phyloP scores from a whole-genome alignment of 169 alveolate species.

The Plasmodium cynomolgi region DNA sequence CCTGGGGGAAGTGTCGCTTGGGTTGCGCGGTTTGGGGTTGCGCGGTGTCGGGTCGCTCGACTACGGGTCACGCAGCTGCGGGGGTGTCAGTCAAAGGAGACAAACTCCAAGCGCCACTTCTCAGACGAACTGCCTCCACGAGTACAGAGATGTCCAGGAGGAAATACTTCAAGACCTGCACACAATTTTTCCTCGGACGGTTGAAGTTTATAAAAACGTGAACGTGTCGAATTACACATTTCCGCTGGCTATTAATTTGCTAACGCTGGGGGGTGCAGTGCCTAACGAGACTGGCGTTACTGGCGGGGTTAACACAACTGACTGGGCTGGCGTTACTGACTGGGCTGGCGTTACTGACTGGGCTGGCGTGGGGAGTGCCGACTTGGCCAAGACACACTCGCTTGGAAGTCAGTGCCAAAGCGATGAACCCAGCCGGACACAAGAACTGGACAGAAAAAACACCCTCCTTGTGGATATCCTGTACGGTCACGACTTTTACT shows the following conservation, averaged over 20 bases:
- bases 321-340: background rate
- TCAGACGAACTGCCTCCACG: background rate
- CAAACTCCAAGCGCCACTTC: background rate
- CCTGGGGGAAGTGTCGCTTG: background rate
- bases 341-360: too few species aligned
- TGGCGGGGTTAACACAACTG: too few species aligned
- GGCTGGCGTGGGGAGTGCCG: background rate
- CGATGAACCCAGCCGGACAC: background rate
- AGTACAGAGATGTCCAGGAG: slow-evolving; percentile 27
- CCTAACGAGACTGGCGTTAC: background rate
- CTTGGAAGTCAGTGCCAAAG: background rate
- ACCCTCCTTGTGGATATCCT: slow-evolving; percentile 53
- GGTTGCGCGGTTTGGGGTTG: background rate
- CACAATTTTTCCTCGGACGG: slow-evolving; percentile 16
- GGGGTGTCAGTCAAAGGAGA: background rate
- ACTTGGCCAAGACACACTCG: background rate
- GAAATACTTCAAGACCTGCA: slow-evolving; percentile 47
- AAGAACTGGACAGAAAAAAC: slow-evolving; percentile 28
- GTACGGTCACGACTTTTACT: slow-evolving; percentile 57
- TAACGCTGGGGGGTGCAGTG: slow-evolving; percentile 19
- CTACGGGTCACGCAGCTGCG: background rate
- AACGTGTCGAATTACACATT: slow-evolving; percentile 44
- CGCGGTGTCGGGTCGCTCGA: background rate
- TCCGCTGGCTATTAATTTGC: slow-evolving; percentile 65
- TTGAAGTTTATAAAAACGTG: slow-evolving; percentile 48